phyloP scores from a whole-genome alignment of 306 rosid genomes.

The Vigna unguiculata region DNA sequence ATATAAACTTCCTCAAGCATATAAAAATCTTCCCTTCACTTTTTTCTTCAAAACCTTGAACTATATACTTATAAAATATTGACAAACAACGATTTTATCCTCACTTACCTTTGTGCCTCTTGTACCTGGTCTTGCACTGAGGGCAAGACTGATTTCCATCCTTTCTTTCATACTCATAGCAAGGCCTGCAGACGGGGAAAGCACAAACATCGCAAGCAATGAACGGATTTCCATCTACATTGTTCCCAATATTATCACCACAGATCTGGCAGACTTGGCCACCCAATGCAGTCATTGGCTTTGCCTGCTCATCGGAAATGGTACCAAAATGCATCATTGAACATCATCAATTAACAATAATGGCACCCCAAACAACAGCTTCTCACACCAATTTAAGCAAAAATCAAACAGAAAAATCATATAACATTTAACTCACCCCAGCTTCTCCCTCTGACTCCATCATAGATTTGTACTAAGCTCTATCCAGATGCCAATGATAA shows the following conservation, averaged over 20 bases:
- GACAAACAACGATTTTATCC: constrained; percentile 31
- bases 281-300: constrained; percentile 63
- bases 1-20: background rate
- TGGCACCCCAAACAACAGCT: constrained; percentile 11
- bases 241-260: constrained; percentile 83
- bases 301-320: constrained; percentile 53
- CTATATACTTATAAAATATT: background rate
- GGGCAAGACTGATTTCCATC: constrained; percentile 98
- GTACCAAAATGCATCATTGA: constrained; percentile 20
- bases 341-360: constrained; percentile 24
- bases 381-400: background rate
- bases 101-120: constrained; percentile 75
- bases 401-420: constrained; percentile 30
- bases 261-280: constrained; percentile 90
- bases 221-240: constrained; percentile 70
- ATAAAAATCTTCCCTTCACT: constrained; percentile 12
- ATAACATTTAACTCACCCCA: constrained; percentile 60
- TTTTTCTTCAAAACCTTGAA: constrained; percentile 23
- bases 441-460: constrained; percentile 89
- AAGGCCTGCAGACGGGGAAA: constrained; percentile 93
- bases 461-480: constrained; percentile 54
- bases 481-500: constrained; percentile 51
- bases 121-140: constrained; percentile 92
- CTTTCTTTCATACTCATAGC: constrained; percentile 97
- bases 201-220: constrained; percentile 82